Percentiles rank a stretch among this genome's conserved stretches.
phyloP scores from a whole-genome alignment of 2,329 filamentous ascomycete species.

The Colletotrichum chrysophilum region DNA sequence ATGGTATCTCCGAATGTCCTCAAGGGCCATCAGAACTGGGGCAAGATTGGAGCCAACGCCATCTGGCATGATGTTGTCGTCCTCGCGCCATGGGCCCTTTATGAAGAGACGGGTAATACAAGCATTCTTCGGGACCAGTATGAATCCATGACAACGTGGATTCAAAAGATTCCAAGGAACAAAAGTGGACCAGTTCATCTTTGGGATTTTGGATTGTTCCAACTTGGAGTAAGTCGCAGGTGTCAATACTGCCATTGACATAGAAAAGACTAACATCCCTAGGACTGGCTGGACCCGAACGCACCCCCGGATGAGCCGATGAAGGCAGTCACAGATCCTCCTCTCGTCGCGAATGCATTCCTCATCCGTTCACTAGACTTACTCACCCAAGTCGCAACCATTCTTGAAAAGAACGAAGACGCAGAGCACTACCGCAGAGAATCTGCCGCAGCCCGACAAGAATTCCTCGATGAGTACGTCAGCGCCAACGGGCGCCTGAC shows the following conservation, averaged over 20 bases:
- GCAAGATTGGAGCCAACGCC: constrained; percentile 18
- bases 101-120: not conserved
- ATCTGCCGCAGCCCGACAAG: not conserved
- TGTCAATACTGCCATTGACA: fast-evolving
- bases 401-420: not conserved
- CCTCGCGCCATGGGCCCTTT: constrained; percentile 3
- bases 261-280: not conserved
- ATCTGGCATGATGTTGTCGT: constrained; percentile 17
- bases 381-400: not conserved
- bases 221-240: not conserved
- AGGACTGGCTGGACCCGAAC: constrained; percentile 36
- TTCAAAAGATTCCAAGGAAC: not conserved
- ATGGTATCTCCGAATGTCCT: constrained; percentile 33
- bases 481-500: constrained; percentile 15
- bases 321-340: constrained; percentile 30
- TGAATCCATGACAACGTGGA: not conserved
- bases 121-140: constrained; percentile 1
- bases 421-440: not conserved
- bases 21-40: constrained; percentile 5
- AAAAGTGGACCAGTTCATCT: not conserved
- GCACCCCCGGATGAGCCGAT: constrained; percentile 32
- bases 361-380: constrained; percentile 24
- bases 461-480: constrained; percentile 29
- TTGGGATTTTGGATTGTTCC: not conserved
- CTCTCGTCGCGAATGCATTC: constrained; percentile 35